phyloP scores from a whole-genome alignment of 225 moss, liverwort and hornwort species.

The Neckera pumila region DNA sequence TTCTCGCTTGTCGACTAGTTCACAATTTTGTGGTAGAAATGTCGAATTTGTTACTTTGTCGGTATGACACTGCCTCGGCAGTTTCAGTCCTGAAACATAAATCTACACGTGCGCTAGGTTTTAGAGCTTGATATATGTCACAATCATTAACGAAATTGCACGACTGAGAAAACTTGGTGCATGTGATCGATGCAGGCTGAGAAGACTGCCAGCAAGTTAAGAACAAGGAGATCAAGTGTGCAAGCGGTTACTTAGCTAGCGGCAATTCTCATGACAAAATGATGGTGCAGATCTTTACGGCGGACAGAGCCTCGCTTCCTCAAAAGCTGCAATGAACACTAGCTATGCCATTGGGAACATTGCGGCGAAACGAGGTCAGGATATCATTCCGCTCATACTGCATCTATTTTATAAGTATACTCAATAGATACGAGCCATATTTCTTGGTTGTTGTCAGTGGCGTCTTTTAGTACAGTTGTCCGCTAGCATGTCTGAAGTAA shows the following conservation, averaged over 20 bases:
- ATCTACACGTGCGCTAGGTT: not conserved
- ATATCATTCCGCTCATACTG: not conserved
- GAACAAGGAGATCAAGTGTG: not conserved
- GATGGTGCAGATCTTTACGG: not conserved
- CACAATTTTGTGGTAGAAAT: not conserved
- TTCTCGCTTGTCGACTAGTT: not conserved
- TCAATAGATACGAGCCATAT: not conserved
- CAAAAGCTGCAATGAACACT: not conserved
- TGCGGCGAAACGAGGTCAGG: conserved; percentile 82
- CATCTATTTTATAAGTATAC: not conserved
- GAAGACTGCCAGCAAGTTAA: not conserved
- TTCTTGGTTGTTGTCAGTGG: not conserved
- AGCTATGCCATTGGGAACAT: conserved; percentile 89
- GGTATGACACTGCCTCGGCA: not conserved
- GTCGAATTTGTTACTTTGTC: not conserved
- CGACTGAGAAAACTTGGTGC: not conserved
- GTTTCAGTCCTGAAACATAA: not conserved
- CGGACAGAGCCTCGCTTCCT: conserved; percentile 61
- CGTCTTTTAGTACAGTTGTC: not conserved
- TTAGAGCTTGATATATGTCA: not conserved
- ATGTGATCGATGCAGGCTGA: no score
- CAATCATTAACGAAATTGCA: not conserved
- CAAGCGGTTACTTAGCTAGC: not conserved
- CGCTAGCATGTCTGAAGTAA: not conserved
- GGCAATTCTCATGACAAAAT: not conserved